Evolutionary conservation across 148 eudicot species (phyloP).

Genomic region (Camellia lanceoleosa): DNA sequence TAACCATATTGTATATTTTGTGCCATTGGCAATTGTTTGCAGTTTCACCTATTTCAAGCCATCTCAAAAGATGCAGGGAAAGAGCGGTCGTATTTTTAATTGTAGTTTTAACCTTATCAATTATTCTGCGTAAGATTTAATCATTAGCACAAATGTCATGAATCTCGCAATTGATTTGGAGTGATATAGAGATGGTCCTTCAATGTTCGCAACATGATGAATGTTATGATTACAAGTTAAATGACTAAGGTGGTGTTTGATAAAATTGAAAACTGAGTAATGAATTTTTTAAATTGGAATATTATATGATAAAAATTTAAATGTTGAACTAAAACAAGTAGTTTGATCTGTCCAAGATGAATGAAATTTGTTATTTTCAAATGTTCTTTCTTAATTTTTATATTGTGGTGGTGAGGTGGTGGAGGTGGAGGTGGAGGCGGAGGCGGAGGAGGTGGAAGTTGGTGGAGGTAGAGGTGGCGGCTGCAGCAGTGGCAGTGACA

Average conservation of each 20-base stretch:
- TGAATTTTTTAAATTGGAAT: no score
- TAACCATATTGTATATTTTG: background rate
- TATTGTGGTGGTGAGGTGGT: no score
- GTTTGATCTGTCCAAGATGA: no score
- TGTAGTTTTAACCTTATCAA: no score
- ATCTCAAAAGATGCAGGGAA: background rate
- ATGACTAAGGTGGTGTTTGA: background rate
- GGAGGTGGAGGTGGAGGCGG: no score
- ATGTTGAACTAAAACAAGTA: background rate
- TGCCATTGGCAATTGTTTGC: background rate
- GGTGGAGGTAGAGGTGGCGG: no score
- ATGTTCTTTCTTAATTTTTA: no score
- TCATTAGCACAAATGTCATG: background rate
- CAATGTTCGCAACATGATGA: background rate
- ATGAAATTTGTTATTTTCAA: no score
- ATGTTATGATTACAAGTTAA: background rate
- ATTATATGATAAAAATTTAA: no score
- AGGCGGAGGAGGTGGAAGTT: no score
- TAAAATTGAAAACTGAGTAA: no score
- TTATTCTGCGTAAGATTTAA: background rate
- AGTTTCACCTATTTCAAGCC: background rate
- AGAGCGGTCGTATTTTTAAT: background rate
- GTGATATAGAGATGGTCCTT: background rate
- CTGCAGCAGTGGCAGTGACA: no score
- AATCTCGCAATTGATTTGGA: background rate